Evolutionary conservation across 1,284 basidiomycete genomes (phyloP).

Genomic region (Trametes sp.): DNA sequence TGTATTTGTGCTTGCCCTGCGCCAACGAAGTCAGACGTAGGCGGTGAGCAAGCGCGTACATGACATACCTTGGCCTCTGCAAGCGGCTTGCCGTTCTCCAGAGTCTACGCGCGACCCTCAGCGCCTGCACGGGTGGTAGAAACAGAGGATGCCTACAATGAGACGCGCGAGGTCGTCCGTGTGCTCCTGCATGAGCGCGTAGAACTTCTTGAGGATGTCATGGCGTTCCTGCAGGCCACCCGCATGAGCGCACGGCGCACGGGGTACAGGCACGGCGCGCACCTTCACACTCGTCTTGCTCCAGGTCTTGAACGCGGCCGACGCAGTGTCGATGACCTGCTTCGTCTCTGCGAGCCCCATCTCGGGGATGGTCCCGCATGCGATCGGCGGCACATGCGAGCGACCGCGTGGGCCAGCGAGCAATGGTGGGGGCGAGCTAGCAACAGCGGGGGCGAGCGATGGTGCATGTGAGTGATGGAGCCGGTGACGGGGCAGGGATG

Average conservation of each 20-base stretch:
- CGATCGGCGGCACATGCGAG: too few relatives aligned
- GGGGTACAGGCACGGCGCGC: not conserved
- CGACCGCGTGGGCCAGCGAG: too few relatives aligned
- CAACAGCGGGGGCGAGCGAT: too few relatives aligned
- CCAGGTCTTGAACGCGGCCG: slow-evolving; percentile 82
- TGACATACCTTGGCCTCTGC: slow-evolving; percentile 73
- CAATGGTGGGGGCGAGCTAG: too few relatives aligned
- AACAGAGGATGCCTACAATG: slow-evolving; percentile 61
- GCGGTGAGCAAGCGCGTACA: not conserved
- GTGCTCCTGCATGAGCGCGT: slow-evolving; percentile 77
- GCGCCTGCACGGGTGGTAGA: not conserved
- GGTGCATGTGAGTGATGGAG: too few relatives aligned
- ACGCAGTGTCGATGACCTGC: slow-evolving; percentile 81
- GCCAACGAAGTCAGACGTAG: not conserved
- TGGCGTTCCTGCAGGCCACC: slow-evolving; percentile 65
- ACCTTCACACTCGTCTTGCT: slow-evolving; percentile 84
- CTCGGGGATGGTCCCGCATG: slow-evolving; percentile 85
- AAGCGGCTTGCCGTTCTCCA: slow-evolving; percentile 93
- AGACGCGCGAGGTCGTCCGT: slow-evolving; percentile 84
- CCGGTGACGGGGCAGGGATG: too few relatives aligned
- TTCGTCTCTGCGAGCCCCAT: slow-evolving; percentile 86
- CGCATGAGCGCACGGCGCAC: not conserved
- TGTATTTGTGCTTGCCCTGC: slow-evolving; percentile 82
- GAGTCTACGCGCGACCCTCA: slow-evolving; percentile 61
- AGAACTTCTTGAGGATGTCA: slow-evolving; percentile 81